phyloP scores from a whole-genome alignment of 2,329 filamentous ascomycete species.

The Parasarocladium wereldwijsianum region DNA sequence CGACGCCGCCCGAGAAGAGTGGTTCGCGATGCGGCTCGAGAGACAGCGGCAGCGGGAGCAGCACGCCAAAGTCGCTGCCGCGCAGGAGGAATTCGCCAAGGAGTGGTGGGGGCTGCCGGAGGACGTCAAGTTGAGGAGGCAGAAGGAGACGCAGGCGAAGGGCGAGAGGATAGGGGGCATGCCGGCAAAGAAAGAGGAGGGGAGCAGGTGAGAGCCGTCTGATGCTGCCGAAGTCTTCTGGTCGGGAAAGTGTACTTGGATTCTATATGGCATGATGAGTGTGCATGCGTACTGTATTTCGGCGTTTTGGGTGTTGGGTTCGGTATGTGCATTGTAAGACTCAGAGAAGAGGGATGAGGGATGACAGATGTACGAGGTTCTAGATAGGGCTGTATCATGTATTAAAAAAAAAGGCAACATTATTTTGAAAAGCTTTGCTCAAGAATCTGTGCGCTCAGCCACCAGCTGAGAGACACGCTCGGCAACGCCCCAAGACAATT shows the following conservation, averaged over 20 bases:
- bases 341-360: not conserved
- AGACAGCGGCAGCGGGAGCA: constrained; percentile 52
- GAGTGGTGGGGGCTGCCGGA: constrained; percentile 54
- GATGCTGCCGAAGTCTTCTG: constrained; percentile 3
- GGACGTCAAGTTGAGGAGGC: constrained; percentile 34
- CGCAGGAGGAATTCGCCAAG: constrained; percentile 49
- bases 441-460: no score
- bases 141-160: constrained; percentile 35
- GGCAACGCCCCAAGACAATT: constrained; percentile 42
- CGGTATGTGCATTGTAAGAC: no score
- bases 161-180: constrained; percentile 43
- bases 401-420: no score
- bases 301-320: no score
- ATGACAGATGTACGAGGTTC: constrained; percentile 1
- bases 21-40: constrained; percentile 69
- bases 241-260: no score
- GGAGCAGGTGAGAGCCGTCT: not conserved
- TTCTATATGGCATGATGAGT: no score
- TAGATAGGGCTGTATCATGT: no score
- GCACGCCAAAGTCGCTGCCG: constrained; percentile 41
- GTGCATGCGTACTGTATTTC: no score
- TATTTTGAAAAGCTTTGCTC: no score
- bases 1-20: constrained; percentile 82
- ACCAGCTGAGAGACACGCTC: no score
- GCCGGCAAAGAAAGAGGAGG: constrained; percentile 17